Evolutionary conservation across 257 asterid genomes (phyloP), one percentile per base, ranked within the genome.

Genomic region (Lantana camara): DNA sequence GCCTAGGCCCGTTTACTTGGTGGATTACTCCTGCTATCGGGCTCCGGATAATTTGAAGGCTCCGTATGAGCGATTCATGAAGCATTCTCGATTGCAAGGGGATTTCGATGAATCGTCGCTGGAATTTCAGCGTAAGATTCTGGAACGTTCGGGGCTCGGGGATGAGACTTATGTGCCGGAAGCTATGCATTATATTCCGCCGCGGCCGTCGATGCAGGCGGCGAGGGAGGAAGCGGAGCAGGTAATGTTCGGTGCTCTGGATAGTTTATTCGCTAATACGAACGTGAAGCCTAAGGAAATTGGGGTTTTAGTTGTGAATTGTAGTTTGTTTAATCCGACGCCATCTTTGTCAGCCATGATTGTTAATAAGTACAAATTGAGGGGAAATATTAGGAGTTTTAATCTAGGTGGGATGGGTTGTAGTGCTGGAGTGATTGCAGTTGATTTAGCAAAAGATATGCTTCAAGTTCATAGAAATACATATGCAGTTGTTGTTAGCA

Each of bases 321-420:
- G 91, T 67, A 85, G 95, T 69, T 72, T 85, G 64, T 85, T 85
- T 38, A 88, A 83, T 68, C 96, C 96, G 1, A 85, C 91, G 1
- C 96, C 95, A 0, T 85, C 91, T 0, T 54, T 88, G 0, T 83
- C 96, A 1, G 86, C 96, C 1, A 83, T 85, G 85, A 83, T 88
- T 66, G 94, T 88, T 62, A 85, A 88, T 24, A 83, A 78, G 77
- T 88, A 88, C 68, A 88, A 83, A 74, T 64, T 88, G 82, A 85
- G 96, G 81, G 91, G 96, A 2, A 83, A 85, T 41, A 79, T 85
- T 51, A 74, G 74, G 85, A 88, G 83, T 67, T 88, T 83, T 49
- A 88, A 83, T 61, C 60, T 88, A n/a, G 94, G 96, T 20, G 94
- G 96, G 17, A 88, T 88, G 96, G 96, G 96, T 4, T 88, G 95